Evolutionary conservation across 768 basidiomycete species (phyloP), one percentile per base, ranked within the genome.

Genomic region (Naganishia vishniacii): DNA sequence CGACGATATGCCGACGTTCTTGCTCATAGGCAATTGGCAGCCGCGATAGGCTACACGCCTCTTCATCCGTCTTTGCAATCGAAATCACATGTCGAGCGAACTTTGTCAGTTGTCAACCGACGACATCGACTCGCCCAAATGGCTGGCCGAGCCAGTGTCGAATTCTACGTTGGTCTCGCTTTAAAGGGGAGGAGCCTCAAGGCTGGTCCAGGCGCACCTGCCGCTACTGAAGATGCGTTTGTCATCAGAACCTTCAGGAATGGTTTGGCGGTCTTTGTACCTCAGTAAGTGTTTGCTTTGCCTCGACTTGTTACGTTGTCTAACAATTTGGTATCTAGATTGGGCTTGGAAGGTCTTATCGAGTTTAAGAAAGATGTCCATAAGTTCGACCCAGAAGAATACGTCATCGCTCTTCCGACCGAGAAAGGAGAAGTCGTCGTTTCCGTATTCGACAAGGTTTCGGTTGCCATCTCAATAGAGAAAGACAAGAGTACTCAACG

Each of bases 101-200:
- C 88, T 7, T 78, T 98, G 67, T 86, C 86, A 62, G 85, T 88
- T 25, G 88, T 98, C 58, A 99, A 98, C 71, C 83, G 86, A 45
- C 83, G 93, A 18, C 94, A 99, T 75, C 83, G 94, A 28, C 88
- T 94, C 84, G 95, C 95, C 0, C 95, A 99, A 73, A 94, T 93
- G 88, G 95, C 95, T 0, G 86, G 93, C 3, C 82, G 95, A 15
- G 95, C 95, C 0, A 94, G 91, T 73, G 88, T 97, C 32, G 94
- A 99, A 78, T 99, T 98, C 69, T 98, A 95, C 71, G 92, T 97
- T 28, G 93, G 94, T 0, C 79, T 99, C 16, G 91, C 93, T 4
- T 78, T 98, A 66, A 91, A 90, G 69, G 84, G 83, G 2, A 62
- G 76, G 48, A 72, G 75, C 6, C 61, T 59, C 51, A 70, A 64